These are phyloP conservation scores for Eucalyptus microcorys DNA, from an alignment of 345 rosid species.

Conservation along the genomic window DNA sequence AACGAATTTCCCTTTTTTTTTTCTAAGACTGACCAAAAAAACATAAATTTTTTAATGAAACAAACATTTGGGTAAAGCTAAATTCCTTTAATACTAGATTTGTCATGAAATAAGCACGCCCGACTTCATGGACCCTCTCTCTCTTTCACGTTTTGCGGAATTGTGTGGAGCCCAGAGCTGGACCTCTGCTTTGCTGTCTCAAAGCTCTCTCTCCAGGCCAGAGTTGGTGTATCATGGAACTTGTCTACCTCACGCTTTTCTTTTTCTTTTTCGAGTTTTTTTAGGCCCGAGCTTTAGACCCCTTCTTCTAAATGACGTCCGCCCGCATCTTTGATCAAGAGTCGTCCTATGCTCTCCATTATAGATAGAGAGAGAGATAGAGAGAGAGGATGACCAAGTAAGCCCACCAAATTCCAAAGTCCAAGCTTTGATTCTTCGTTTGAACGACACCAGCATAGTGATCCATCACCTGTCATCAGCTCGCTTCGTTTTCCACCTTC, in stretches of 20 bases:
- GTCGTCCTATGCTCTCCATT: not conserved
- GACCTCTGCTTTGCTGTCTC: constrained; percentile 78
- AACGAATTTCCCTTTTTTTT: no score
- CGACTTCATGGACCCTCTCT: not conserved
- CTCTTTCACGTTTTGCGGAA: not conserved
- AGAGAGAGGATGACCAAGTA: not conserved
- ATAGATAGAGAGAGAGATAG: not conserved
- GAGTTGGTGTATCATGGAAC: constrained; percentile 60
- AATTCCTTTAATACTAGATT: not conserved
- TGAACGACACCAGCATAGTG: not conserved
- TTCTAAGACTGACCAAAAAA: no score
- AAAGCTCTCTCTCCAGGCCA: constrained; percentile 36
- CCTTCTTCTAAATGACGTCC: not conserved
- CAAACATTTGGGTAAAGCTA: not conserved
- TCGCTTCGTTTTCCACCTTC: not conserved
- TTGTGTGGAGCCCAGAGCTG: constrained; percentile 66
- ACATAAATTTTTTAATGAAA: not conserved
- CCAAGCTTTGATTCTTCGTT: not conserved
- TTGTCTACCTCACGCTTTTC: constrained; percentile 22
- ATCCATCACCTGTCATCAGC: not conserved
- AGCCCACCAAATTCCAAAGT: not conserved
- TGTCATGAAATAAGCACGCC: not conserved
- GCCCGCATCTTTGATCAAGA: not conserved
- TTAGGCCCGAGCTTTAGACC: not conserved
- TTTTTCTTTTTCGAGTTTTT: not conserved